Evolutionary conservation across 2,329 filamentous ascomycete genomes (phyloP), one percentile per base, ranked within the genome.

Genomic region (Colletotrichum sp.): DNA sequence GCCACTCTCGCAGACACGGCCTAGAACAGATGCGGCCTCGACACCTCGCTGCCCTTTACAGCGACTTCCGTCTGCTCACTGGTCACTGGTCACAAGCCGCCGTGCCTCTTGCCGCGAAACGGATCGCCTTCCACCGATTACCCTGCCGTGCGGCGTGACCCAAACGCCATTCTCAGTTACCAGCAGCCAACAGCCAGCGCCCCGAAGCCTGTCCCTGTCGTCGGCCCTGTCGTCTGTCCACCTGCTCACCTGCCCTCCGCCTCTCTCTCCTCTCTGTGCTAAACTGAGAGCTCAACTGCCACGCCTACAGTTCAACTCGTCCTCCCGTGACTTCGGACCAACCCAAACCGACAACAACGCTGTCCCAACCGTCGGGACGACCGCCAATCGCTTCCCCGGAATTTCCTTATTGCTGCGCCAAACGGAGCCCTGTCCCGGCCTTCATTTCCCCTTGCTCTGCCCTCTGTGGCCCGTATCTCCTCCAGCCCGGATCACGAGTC

Each of bases 351-450:
- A 63, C 36, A 7, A 14, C 68, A 32, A 32, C 43, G 24, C 28
- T 67, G 36, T 64, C 61, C 72, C 32, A 32, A 63, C 68, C 72
- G 63, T 75, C 72, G 72, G 72, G 52, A 72, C 72, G 68, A 72
- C 72, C 74, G 70, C 74, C 66, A 72, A 76, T 72, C 60, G 71
- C 60, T 67, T 71, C 75, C 66, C 61, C 60, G 60, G 63, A 71
- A 75, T 34, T 24, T 28, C 52, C 18, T 61, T 30, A 18, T 24
- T 13, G 36, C 69, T 34, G 36, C 52, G 71, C 28, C 48, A 68
- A 68, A 69, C 72, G 63, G 67, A 77, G 64, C 36, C 65, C 64
- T 67, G 52, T 70, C 32, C 71, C 72, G 72, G 36, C 32, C 24
- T 36, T 57, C 48, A 65, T 68, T 68, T 65, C 68, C 72, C 63